phyloP scores from a whole-genome alignment of 2,329 filamentous ascomycete species.

The Paramyrothecium roridum region DNA sequence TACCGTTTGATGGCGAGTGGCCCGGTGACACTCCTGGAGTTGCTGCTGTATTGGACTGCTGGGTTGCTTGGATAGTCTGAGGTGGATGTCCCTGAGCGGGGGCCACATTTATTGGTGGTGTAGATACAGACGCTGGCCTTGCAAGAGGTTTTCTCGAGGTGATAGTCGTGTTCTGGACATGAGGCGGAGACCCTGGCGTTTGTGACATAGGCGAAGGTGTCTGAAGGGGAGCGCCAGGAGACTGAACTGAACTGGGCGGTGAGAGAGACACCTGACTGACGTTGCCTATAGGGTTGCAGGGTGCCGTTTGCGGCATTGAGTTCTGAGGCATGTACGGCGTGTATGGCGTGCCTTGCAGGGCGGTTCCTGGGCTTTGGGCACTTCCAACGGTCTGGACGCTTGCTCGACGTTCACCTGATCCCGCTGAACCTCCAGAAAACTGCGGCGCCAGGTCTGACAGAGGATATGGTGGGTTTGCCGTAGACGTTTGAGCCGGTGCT shows the following conservation, averaged over 20 bases:
- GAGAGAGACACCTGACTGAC: not conserved
- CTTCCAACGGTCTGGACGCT: not conserved
- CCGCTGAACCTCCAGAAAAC: not conserved
- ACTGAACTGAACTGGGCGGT: not conserved
- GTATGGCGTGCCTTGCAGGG: too few species aligned
- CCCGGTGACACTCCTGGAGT: not conserved
- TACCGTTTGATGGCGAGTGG: not conserved
- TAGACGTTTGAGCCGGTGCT: not conserved
- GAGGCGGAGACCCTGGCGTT: not conserved
- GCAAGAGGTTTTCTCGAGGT: not conserved
- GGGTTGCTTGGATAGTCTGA: too few species aligned
- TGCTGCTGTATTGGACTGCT: not conserved
- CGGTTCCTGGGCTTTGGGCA: not conserved
- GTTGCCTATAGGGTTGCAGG: not conserved
- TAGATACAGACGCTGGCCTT: not conserved
- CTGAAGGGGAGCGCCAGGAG: not conserved
- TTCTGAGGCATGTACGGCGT: not conserved
- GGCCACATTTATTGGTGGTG: not conserved
- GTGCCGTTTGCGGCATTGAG: not conserved
- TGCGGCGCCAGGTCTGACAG: not conserved
- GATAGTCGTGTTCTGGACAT: not conserved
- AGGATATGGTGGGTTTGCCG: not conserved
- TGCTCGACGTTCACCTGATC: not conserved
- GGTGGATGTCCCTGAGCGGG: too few species aligned
- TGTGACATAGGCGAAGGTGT: slow-evolving; percentile 1